phyloP scores from a whole-genome alignment of 805 yeast species.

The Dipodascus albidus region DNA sequence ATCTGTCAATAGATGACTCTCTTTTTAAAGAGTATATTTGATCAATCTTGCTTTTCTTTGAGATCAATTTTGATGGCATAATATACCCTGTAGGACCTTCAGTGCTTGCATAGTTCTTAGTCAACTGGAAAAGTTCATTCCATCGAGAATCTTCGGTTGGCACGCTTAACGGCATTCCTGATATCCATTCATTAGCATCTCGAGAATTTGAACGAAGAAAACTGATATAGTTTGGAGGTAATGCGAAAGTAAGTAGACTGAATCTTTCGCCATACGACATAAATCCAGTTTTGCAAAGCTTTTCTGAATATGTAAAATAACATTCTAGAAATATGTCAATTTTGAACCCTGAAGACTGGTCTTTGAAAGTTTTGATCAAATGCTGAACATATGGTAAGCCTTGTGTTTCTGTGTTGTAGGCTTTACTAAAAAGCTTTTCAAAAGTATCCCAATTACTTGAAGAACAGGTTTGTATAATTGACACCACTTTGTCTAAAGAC shows the following conservation, averaged over 20 bases:
- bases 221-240: neutral
- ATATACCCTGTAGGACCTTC: neutral
- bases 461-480: neutral
- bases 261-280: neutral
- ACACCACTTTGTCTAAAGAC: neutral
- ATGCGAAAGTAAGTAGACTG: neutral
- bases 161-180: neutral
- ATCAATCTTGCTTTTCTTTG: neutral
- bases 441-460: neutral
- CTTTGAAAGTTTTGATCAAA: neutral
- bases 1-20: neutral
- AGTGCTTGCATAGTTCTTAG: neutral
- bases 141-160: neutral
- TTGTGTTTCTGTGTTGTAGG: neutral
- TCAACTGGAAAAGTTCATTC: neutral
- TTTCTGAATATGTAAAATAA: neutral
- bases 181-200: neutral
- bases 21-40: neutral
- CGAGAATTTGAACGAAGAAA: neutral
- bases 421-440: neutral
- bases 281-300: neutral
- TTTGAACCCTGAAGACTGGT: neutral
- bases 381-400: neutral
- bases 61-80: neutral
- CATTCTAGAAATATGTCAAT: neutral